Base-by-base conservation (phyloP, 805 yeast genomes). In the Sungouiella thailandica region DNA sequence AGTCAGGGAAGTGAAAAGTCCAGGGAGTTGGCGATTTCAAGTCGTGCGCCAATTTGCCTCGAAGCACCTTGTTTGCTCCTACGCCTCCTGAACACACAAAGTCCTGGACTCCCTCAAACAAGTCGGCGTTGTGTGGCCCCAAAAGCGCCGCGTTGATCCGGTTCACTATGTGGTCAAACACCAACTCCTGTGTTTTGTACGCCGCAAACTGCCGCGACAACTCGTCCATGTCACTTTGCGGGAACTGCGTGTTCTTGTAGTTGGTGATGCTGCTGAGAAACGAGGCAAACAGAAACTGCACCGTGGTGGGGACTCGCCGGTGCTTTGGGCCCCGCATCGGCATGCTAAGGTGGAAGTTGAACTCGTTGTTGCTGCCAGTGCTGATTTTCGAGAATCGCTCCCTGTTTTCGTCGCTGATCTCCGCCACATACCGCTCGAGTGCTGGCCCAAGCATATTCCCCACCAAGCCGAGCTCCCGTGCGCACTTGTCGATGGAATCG, bases 61-160 rank as follows among this genome's bases (percentile, higher is more conserved):
- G 61, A 11, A 86, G 58, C 18, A 62, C 56, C 28, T 51, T 31
- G 51, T 89, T 93, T 1, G 96, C 79, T 0, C 90, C 95, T 1
- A 93, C 98, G 5, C 98, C 98, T 7, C 98, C 98, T 0, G 97
- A 83, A 36, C 88, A 78, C 1, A 93, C 84, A 48, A 89, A 72
- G 44, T 74, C 71, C 11, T 59, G 54, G 9, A 76, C 70, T 3
- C 57, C 65, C 2, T 40, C 43, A 18, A 80, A 58, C 37, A 66
- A 63, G 1, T 67, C 64, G 16, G 56, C 55, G n/a, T 70, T 61
- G 17, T 56, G 32, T 2, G 30, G 35, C 3, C 61, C 60, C 12
- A 52, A 48, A 7, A 79, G 44, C 0, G 83, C 70, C 0, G 77
- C 60, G 34, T 70, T 66, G 2, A 85, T 64, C 43, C 88, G 78